Conservation (phyloP, 768 basidiomycete genomes). For the Boletus vinaceobasis region DNA sequence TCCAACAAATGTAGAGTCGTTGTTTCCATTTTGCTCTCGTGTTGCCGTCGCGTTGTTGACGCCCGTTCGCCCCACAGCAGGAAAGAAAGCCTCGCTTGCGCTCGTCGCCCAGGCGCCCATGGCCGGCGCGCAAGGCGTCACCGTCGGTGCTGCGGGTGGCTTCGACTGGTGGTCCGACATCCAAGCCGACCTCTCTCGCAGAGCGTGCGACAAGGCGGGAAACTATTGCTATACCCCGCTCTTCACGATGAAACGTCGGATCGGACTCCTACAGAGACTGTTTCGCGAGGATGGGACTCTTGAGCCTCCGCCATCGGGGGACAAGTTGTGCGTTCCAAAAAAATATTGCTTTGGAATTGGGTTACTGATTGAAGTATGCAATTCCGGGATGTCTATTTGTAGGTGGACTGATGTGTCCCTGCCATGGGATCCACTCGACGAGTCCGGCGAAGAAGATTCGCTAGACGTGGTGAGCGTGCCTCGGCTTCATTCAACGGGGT, state of each 20-base stretch:
- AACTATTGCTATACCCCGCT: conserved; percentile 27
- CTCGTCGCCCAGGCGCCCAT: conserved; percentile 17
- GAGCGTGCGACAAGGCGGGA: conserved; percentile 19
- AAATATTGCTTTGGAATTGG: not conserved
- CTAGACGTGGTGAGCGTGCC: conserved; percentile 8
- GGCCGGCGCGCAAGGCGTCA: not conserved
- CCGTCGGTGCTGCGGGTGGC: conserved; percentile 10
- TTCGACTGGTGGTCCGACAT: conserved; percentile 23
- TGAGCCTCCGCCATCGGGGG: not conserved
- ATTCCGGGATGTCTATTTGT: not conserved
- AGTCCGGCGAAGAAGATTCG: conserved; percentile 24
- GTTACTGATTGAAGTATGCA: not conserved
- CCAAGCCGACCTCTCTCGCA: conserved; percentile 21
- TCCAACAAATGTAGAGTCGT: conserved; percentile 22
- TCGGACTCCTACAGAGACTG: not conserved
- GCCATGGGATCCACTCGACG: conserved; percentile 25
- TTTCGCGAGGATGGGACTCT: conserved; percentile 7
- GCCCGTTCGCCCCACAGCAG: conserved; percentile 7
- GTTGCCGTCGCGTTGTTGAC: not conserved
- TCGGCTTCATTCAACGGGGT: too few relatives aligned
- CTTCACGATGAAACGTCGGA: conserved; percentile 20
- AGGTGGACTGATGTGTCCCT: conserved; percentile 21
- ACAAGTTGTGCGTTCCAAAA: conserved; percentile 15
- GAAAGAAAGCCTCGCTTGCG: conserved; percentile 24
- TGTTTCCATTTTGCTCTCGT: too few relatives aligned